Evolutionary conservation across 192 early-diverging fungal genomes (phyloP).

Genomic region (Mortierella claussenii): DNA sequence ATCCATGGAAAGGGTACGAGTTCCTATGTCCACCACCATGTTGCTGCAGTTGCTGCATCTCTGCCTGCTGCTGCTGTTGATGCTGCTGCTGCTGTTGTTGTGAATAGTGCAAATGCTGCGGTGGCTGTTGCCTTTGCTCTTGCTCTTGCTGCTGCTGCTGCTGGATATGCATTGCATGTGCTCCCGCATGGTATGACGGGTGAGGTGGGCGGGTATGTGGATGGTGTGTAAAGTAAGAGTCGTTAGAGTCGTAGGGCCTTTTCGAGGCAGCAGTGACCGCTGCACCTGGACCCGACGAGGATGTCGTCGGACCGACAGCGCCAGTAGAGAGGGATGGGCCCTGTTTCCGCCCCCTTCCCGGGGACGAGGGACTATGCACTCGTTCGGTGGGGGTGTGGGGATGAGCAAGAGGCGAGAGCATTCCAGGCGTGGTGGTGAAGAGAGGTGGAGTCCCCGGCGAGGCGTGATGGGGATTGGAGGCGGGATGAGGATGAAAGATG

Average conservation of each 20-base stretch:
- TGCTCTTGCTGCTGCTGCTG: constrained; percentile 5
- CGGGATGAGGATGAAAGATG: constrained; percentile 8
- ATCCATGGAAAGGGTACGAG: background rate
- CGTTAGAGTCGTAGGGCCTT: constrained; percentile 15
- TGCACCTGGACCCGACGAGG: background rate
- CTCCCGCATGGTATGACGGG: too few species aligned
- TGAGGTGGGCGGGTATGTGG: constrained; percentile 8
- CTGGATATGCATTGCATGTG: too few species aligned
- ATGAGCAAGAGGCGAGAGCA: constrained; percentile 22
- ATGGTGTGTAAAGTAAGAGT: constrained; percentile 37
- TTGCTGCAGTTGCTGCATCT: constrained; percentile 15
- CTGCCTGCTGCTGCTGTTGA: constrained; percentile 20
- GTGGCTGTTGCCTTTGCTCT: constrained; percentile 2
- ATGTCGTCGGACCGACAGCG: background rate
- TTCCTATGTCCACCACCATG: background rate
- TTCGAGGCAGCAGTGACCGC: background rate
- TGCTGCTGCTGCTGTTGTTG: constrained; percentile 19
- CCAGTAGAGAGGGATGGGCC: background rate
- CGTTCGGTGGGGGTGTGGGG: constrained; percentile 24
- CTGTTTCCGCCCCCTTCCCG: constrained; percentile 14
- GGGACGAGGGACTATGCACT: constrained; percentile 12
- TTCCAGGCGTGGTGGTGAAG: constrained; percentile 24
- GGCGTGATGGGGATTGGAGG: background rate
- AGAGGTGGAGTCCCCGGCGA: constrained; percentile 18
- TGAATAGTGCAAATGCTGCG: background rate